phyloP scores from a whole-genome alignment of 108 stramenopile genomes.

The Cyclotella kingstonii region DNA sequence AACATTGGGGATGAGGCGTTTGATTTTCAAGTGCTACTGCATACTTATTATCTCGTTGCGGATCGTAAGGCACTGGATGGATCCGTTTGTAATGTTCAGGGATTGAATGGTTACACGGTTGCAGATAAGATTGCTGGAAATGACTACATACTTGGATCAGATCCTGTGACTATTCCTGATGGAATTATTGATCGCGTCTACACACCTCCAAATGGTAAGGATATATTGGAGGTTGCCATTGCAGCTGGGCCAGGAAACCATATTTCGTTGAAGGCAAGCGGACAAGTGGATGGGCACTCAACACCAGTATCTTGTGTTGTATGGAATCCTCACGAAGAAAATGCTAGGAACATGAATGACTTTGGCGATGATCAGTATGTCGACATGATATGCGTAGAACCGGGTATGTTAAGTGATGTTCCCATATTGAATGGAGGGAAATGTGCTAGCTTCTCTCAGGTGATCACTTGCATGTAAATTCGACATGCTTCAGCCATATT shows the following conservation, averaged over 20 bases:
- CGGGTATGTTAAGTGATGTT: conserved; percentile 54
- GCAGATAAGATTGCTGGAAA: conserved; percentile 59
- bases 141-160: conserved; percentile 40
- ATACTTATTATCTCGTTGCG: conserved; percentile 70
- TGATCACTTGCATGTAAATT: conserved; percentile 34
- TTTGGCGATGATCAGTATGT: conserved; percentile 73
- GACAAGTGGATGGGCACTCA: conserved; percentile 45
- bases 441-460: conserved; percentile 54
- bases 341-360: conserved; percentile 70
- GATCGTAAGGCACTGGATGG: conserved; percentile 55
- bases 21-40: conserved; percentile 68
- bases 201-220: conserved; percentile 48
- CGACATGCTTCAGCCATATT: too few relatives aligned
- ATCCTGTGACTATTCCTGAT: conserved; percentile 45
- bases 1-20: conserved; percentile 58
- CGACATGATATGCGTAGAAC: conserved; percentile 87
- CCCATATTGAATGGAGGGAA: conserved; percentile 49
- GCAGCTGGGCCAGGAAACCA: conserved; percentile 40
- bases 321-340: conserved; percentile 60
- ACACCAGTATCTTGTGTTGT: conserved; percentile 52
- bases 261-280: conserved; percentile 44
- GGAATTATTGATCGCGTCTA: conserved; percentile 62
- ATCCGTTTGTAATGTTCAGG: conserved; percentile 55
- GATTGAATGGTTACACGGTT: conserved; percentile 55
- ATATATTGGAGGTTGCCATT: conserved; percentile 50